Evolutionary conservation across 208 protist species (phyloP).

Genomic region (Porcisia deanei): DNA sequence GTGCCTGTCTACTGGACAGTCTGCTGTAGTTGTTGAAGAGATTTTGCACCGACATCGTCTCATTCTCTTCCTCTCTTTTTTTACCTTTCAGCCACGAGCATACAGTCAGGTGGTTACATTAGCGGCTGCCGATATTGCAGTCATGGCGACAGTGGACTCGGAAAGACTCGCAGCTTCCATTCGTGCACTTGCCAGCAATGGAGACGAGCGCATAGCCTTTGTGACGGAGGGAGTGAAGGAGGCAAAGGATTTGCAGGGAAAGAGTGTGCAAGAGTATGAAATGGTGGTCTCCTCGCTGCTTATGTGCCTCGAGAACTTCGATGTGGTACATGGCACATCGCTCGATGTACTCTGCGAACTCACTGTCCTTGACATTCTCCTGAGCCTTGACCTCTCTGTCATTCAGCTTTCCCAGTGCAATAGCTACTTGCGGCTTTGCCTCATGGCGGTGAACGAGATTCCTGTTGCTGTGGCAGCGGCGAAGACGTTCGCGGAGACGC

Average conservation of each 20-base stretch:
- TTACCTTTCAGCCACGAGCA: not conserved
- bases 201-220: slow-evolving; percentile 48
- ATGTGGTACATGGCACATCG: slow-evolving; percentile 53
- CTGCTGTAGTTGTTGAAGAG: not conserved
- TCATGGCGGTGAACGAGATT: slow-evolving; percentile 50
- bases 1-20: not conserved
- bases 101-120: not conserved
- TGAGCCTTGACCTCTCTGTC: slow-evolving; percentile 70
- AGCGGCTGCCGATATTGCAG: not conserved
- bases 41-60: not conserved
- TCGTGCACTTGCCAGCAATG: slow-evolving; percentile 33
- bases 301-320: slow-evolving; percentile 74
- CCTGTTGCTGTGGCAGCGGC: slow-evolving; percentile 52
- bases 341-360: slow-evolving; percentile 73
- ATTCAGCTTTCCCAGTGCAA: slow-evolving; percentile 81
- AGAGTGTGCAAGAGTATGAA: slow-evolving; percentile 78
- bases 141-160: slow-evolving; percentile 30
- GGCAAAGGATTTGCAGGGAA: slow-evolving; percentile 71
- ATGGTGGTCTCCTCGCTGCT: slow-evolving; percentile 62
- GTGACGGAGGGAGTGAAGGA: slow-evolving; percentile 60
- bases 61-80: not conserved
- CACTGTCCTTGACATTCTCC: slow-evolving; percentile 74
- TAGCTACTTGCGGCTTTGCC: slow-evolving; percentile 79
- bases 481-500: slow-evolving; percentile 62
- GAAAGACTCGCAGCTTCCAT: slow-evolving; percentile 51